phyloP scores from a whole-genome alignment of 2,329 filamentous ascomycete species.

The Hymenoscyphus scutula region DNA sequence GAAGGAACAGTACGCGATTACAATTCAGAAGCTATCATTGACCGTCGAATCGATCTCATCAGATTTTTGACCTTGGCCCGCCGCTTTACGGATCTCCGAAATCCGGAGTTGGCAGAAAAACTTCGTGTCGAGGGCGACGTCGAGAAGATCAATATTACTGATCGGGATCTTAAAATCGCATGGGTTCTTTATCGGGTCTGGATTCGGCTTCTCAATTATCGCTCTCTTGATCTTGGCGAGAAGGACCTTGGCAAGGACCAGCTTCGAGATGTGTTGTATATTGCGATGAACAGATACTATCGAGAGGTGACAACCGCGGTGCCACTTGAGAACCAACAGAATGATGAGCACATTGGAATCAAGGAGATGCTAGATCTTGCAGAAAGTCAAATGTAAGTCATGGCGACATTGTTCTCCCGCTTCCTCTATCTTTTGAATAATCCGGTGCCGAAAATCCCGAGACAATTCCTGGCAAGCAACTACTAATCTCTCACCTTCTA shows the following conservation, averaged over 20 bases:
- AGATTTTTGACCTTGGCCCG: not conserved
- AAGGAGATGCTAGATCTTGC: not conserved
- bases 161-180: not conserved
- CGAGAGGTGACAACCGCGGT: not conserved
- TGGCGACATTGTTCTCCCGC: too few relatives aligned
- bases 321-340: not conserved
- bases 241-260: not conserved
- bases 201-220: not conserved
- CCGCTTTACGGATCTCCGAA: not conserved
- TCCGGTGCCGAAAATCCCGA: too few relatives aligned
- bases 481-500: too few relatives aligned
- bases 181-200: not conserved
- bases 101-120: not conserved
- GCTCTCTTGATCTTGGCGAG: not conserved
- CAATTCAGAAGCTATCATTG: not conserved
- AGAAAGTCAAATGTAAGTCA: too few relatives aligned
- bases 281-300: not conserved
- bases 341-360: not conserved
- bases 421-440: too few relatives aligned
- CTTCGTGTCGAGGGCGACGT: not conserved
- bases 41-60: not conserved
- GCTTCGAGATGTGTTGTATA: not conserved
- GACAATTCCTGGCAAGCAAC: too few relatives aligned
- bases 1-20: not conserved
- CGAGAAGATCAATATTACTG: not conserved